phyloP scores from a whole-genome alignment of 768 basidiomycete species.

The Kwoniella mangroviensis region DNA sequence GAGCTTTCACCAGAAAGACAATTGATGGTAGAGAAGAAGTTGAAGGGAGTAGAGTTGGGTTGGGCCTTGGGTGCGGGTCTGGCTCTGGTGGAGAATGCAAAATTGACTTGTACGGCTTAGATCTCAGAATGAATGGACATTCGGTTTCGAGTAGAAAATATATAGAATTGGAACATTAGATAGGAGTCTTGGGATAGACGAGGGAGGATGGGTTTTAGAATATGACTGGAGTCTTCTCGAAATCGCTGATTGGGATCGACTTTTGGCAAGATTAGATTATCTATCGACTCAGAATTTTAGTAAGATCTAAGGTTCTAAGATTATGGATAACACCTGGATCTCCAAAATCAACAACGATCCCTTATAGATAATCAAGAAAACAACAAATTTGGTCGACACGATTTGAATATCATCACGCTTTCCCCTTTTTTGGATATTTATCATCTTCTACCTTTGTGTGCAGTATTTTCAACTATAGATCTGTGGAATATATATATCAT shows the following conservation, averaged over 20 bases:
- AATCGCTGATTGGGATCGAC: too few relatives aligned
- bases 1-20: constrained; percentile 75
- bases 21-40: constrained; percentile 76
- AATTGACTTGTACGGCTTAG: constrained; percentile 55
- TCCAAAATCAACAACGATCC: too few relatives aligned
- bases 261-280: too few relatives aligned
- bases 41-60: constrained; percentile 86
- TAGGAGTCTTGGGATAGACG: background rate
- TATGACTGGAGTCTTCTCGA: background rate
- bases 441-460: background rate
- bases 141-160: background rate
- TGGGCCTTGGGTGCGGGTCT: constrained; percentile 82
- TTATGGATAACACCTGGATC: too few relatives aligned
- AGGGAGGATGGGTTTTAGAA: background rate
- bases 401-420: background rate
- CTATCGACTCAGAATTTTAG: too few relatives aligned
- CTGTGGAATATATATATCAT: background rate
- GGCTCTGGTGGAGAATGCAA: constrained; percentile 56
- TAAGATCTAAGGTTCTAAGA: too few relatives aligned
- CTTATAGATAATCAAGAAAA: too few relatives aligned
- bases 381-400: too few relatives aligned
- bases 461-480: constrained; percentile 1
- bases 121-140: background rate
- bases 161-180: background rate
- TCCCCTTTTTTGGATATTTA: constrained; percentile 1